Evolutionary conservation across 2,329 filamentous ascomycete species (phyloP).

Genomic region (Tolypocladium album): DNA sequence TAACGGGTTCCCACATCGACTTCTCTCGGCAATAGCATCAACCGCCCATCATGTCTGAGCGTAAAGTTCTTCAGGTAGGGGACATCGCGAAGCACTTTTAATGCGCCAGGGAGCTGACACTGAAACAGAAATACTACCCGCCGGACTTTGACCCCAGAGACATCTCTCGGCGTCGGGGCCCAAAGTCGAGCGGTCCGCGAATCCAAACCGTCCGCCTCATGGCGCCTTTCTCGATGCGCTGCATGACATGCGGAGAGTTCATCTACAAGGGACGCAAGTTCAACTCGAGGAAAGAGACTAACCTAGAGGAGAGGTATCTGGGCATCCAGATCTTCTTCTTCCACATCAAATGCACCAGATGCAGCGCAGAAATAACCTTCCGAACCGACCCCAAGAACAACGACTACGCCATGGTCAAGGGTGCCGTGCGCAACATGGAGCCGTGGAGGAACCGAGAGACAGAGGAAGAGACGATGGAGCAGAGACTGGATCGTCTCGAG

Average conservation of each 20-base stretch:
- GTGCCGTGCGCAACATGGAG: slow-evolving; percentile 88
- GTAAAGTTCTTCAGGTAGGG: slow-evolving; percentile 55
- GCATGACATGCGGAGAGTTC: slow-evolving; percentile 53
- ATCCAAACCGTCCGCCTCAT: slow-evolving; percentile 83
- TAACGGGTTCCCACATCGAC: background rate
- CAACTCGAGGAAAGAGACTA: slow-evolving; percentile 88
- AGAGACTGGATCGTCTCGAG: slow-evolving; percentile 76
- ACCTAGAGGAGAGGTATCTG: slow-evolving; percentile 78
- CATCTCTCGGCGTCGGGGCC: slow-evolving; percentile 58
- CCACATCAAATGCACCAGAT: slow-evolving; percentile 73
- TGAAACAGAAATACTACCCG: slow-evolving; percentile 44
- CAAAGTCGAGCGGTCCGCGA: slow-evolving; percentile 66
- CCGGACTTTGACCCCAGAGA: slow-evolving; percentile 85
- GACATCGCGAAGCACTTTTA: slow-evolving; percentile 9
- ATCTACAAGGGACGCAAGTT: slow-evolving; percentile 93
- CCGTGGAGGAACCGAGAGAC: slow-evolving; percentile 62
- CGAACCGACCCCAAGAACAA: slow-evolving; percentile 91
- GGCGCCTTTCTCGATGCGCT: slow-evolving; percentile 35
- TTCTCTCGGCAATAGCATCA: background rate
- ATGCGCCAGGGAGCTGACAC: background rate
- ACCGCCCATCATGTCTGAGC: slow-evolving; percentile 61
- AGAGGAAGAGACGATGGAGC: slow-evolving; percentile 72
- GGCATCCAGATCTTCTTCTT: slow-evolving; percentile 81
- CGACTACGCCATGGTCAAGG: slow-evolving; percentile 73
- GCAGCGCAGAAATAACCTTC: slow-evolving; percentile 80